Base-by-base conservation (phyloP, 805 yeast species). In the Kodamaea nitidulidarum region DNA sequence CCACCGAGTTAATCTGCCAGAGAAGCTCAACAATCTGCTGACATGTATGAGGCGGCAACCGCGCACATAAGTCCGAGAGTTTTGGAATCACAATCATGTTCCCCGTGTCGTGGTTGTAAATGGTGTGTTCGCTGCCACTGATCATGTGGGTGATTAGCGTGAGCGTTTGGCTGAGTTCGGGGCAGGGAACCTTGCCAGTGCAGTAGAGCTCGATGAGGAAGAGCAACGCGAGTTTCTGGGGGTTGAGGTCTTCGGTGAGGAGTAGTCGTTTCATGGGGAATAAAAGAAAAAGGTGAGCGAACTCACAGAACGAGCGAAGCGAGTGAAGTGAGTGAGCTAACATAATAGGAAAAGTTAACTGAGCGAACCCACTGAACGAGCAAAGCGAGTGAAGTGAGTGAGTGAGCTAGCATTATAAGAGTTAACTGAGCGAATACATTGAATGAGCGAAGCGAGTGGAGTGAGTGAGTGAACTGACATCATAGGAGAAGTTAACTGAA, bases 151-250 rank as follows among this genome's bases (percentile, higher is more conserved):
- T 73, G n/a, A 77, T 46, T 49, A 11, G 71, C 49, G 40, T 32
- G 21, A 37, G 22, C 6, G 40, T 30, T 7, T 11, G 15, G 4
- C 32, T 22, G 11, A 29, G 26, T 10, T 33, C 31, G 9, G 17
- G 15, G 16, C 0, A 73, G 4, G 78, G 46, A 12, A 53, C 37
- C 26, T 32, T 28, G 18, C 43, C 34, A 5, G 25, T 7, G 33
- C 49, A 42, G 47, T 75, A 75, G 0, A 72, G 71, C 11, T 67
- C 66, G 4, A 79, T 64, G 10, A 81, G 50, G 2, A 71, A 56
- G 7, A 79, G 48, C 1, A 79, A 47, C 1, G 80, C 75, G 0
- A 81, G 56, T 46, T 76, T 78, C 40, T 75, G 70, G 1, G 85
- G 79, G 4, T 82, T 73, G 18, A 80, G 43, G 39, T 61, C 70